These are phyloP conservation scores for Phanerochaete sordida DNA, from an alignment of 768 basidiomycete genomes.

Conservation along the genomic window DNA sequence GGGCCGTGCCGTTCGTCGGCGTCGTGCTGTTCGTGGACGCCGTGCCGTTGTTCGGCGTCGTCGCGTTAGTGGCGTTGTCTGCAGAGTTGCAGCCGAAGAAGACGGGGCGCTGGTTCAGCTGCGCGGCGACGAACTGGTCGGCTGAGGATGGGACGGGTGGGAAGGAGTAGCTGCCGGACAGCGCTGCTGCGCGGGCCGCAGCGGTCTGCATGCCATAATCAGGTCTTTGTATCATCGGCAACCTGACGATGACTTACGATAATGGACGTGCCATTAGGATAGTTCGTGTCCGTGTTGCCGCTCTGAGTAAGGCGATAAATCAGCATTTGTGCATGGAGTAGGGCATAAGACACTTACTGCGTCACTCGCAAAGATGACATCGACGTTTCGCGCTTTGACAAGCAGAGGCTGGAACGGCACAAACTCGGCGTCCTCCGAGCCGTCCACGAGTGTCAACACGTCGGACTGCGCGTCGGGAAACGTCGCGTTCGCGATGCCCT, in stretches of 20 bases:
- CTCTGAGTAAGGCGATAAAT: slow-evolving; percentile 21
- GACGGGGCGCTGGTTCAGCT: slow-evolving; percentile 63
- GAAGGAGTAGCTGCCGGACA: slow-evolving; percentile 33
- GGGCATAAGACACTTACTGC: slow-evolving; percentile 24
- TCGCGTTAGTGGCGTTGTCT: slow-evolving; percentile 39
- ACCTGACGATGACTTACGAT: slow-evolving; percentile 38
- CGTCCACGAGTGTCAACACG: slow-evolving; percentile 67
- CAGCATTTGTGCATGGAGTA: background rate
- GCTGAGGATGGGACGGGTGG: slow-evolving; percentile 57
- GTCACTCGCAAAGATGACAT: slow-evolving; percentile 77
- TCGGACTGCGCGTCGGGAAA: slow-evolving; percentile 51
- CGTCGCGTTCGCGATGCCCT: slow-evolving; percentile 42
- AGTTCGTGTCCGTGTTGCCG: slow-evolving; percentile 51
- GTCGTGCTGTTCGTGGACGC: slow-evolving; percentile 69
- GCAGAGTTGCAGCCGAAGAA: slow-evolving; percentile 76
- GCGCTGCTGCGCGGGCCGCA: slow-evolving; percentile 35
- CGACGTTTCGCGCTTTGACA: slow-evolving; percentile 62
- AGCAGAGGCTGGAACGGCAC: slow-evolving; percentile 70
- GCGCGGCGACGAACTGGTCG: slow-evolving; percentile 51
- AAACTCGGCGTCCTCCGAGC: slow-evolving; percentile 65
- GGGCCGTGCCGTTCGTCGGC: slow-evolving; percentile 27
- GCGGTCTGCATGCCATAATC: no score
- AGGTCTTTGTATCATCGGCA: no score
- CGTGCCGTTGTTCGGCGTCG: slow-evolving; percentile 56
- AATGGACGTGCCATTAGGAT: slow-evolving; percentile 42